Percentiles rank a stretch among this genome's conserved stretches.
phyloP scores from a whole-genome alignment of 768 basidiomycete genomes.

The Mycena metata region DNA sequence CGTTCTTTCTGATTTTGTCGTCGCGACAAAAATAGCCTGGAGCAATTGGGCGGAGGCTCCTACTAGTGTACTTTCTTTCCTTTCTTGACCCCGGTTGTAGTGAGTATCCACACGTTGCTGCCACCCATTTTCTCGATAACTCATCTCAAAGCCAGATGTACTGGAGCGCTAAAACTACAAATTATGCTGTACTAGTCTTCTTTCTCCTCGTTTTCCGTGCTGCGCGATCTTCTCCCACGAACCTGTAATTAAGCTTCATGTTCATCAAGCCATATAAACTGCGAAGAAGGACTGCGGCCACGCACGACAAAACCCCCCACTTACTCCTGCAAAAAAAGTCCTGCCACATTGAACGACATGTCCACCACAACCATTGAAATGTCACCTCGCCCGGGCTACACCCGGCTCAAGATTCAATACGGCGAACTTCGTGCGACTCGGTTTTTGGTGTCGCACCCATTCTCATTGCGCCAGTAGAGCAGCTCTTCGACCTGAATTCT shows the following conservation, averaged over 20 bases:
- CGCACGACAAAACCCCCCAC: too few species aligned
- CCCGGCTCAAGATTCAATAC: not conserved
- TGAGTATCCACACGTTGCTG: not conserved
- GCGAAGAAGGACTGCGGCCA: too few species aligned
- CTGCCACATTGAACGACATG: not conserved
- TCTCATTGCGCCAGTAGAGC: not conserved
- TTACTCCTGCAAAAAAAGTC: not conserved
- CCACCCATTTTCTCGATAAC: not conserved
- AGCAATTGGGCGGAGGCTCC: conserved; percentile 30
- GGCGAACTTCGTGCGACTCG: not conserved
- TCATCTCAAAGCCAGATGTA: conserved; percentile 2
- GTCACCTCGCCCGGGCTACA: not conserved
- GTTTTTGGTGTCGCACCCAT: not conserved
- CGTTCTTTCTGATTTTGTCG: not conserved
- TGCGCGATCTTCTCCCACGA: too few species aligned
- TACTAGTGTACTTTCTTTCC: not conserved
- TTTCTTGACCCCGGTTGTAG: not conserved
- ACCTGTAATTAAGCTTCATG: too few species aligned
- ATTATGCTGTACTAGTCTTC: conserved; percentile 28
- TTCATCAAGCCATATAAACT: too few species aligned
- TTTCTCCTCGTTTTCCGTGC: not conserved
- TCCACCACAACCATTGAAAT: too few species aligned
- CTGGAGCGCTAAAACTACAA: conserved; percentile 1
- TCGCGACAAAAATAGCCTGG: conserved; percentile 21
- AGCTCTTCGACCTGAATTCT: conserved; percentile 1